Percentiles rank a stretch among this genome's conserved stretches.
Conservation (phyloP, 1,284 basidiomycete species). For the Ganoderma sp. region DNA sequence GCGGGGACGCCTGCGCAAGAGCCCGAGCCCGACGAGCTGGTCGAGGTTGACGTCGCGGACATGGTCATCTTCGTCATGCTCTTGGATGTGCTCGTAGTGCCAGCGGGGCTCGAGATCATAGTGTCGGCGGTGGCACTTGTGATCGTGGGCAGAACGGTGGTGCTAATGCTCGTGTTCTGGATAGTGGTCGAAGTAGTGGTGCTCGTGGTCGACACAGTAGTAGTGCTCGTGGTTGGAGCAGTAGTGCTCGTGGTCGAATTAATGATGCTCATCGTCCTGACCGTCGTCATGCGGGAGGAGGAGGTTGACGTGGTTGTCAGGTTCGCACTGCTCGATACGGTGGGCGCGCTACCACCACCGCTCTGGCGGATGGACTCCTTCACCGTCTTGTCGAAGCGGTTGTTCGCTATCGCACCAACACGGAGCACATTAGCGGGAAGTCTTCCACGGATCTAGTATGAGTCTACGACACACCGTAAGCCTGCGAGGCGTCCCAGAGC, state of each 20-base stretch:
- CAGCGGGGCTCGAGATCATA: too few species aligned
- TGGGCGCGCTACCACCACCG: conserved; percentile 37
- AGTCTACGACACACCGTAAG: conserved; percentile 50
- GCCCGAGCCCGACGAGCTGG: conserved; percentile 39
- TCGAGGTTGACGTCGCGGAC: conserved; percentile 29
- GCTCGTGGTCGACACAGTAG: conserved; percentile 25
- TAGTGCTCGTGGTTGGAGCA: too few species aligned
- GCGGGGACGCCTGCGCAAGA: conserved; percentile 54
- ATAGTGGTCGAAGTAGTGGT: too few species aligned
- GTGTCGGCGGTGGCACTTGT: neutral
- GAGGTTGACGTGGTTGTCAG: conserved; percentile 26
- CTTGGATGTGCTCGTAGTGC: conserved; percentile 26
- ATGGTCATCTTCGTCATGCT: conserved; percentile 33
- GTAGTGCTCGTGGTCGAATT: conserved; percentile 2
- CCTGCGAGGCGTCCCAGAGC: conserved; percentile 71
- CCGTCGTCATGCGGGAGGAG: conserved; percentile 12
- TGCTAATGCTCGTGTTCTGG: too few species aligned
- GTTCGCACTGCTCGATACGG: conserved; percentile 30
- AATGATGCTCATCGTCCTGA: conserved; percentile 32
- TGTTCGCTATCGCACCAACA: conserved; percentile 50
- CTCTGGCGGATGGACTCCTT: conserved; percentile 55
- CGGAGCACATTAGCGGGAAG: conserved; percentile 5
- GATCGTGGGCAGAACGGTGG: conserved; percentile 26
- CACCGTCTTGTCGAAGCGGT: conserved; percentile 54
- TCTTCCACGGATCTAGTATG: neutral